Evolutionary conservation across 116 monocot genomes (phyloP).

Genomic region (Cymodocea nodosa): DNA sequence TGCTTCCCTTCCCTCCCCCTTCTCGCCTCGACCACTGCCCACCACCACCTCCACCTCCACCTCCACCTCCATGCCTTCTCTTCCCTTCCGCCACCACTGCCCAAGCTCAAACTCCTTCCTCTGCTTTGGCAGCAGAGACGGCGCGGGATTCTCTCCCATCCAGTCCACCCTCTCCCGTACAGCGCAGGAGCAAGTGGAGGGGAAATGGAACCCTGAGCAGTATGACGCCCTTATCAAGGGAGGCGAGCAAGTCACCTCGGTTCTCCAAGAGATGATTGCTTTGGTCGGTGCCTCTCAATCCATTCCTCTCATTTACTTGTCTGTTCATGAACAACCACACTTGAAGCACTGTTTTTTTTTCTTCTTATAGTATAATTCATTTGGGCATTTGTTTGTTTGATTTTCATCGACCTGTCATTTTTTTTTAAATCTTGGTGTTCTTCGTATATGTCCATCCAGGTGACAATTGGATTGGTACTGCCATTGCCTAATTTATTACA

Average conservation of each 20-base stretch:
- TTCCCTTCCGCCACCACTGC: not conserved
- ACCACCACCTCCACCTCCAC: not conserved
- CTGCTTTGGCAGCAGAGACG: not conserved
- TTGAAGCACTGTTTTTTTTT: not conserved
- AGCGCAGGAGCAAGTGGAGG: not conserved
- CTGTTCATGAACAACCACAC: not conserved
- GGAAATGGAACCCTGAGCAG: slow-evolving; percentile 35
- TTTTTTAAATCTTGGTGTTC: not conserved
- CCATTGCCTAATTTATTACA: too few relatives aligned
- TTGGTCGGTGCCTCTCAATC: slow-evolving; percentile 31
- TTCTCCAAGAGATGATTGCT: slow-evolving; percentile 76
- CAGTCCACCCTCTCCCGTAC: not conserved
- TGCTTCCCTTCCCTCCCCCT: not conserved
- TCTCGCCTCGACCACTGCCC: not conserved
- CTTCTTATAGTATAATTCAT: not conserved
- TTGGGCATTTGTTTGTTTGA: not conserved
- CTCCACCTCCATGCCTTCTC: not conserved
- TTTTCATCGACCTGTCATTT: not conserved
- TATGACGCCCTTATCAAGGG: slow-evolving; percentile 67
- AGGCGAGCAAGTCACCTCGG: slow-evolving; percentile 87
- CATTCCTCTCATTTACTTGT: not conserved
- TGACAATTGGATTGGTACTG: not conserved
- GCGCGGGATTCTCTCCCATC: not conserved
- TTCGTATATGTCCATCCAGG: not conserved
- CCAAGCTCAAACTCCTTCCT: slow-evolving; percentile 1